Evolutionary conservation across 352 stramenopile species (phyloP), one percentile per base, ranked within the genome.

Genomic region (Globisporangium canariense): DNA sequence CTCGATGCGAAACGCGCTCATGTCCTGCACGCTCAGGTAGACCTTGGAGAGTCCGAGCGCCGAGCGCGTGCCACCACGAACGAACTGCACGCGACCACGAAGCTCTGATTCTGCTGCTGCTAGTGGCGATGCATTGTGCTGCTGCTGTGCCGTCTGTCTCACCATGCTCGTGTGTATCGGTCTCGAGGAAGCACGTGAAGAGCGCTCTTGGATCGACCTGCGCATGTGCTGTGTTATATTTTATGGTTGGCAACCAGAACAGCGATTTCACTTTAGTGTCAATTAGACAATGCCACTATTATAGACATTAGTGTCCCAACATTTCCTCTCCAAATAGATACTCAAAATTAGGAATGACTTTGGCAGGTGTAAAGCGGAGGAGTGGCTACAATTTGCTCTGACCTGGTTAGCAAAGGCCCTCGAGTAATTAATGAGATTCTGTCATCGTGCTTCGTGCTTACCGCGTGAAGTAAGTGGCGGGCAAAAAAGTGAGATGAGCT

Each of bases 1-100:
- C 41, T 76, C 70, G 28, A 93, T 66, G 0, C 60, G 56, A 36
- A 64, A 76, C 0, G 64, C 38, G 2, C 60, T 34, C 77, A 93
- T 87, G 64, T 90, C 81, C 43, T 67, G 67, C 0, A 80, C 71
- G 57, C 81, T 87, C 22, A 93, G 58, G 58, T 91, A 90, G 22
- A 93, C 72, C 55, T 90, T 93, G 9, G 75, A 87, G 59, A 87
- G 73, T 2, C 77, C 77, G 30, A 72, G 66, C 6, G 81, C 79
- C 40, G 83, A 83, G 56, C 83, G 80, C 49, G 76, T 73, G 20
- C 79, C 83, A 2, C 75, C 72, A 20, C 78, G 80, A 14, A 91
- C 67, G 55, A 90, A 89, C 68, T 91, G 78, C 58, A 87, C 72
- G 38, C 74, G 78, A 28, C 65, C 74, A 34, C 72, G 71, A 57